Percentiles rank a stretch among this genome's conserved stretches.
phyloP scores from a whole-genome alignment of 768 basidiomycete genomes.

The Mycena maculata region DNA sequence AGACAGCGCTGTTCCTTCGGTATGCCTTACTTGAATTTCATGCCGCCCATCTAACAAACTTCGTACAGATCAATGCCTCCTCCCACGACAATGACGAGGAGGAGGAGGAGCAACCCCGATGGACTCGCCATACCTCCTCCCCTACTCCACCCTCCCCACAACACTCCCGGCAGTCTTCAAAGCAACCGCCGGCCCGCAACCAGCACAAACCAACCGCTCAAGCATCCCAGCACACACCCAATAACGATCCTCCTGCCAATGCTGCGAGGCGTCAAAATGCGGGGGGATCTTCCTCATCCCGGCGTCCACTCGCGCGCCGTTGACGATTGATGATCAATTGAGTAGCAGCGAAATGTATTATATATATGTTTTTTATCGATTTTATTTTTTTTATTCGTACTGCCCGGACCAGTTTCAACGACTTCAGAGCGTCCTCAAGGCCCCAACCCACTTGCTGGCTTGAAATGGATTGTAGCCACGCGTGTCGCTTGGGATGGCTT shows the following conservation, averaged over 20 bases:
- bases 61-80: not conserved
- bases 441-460: not conserved
- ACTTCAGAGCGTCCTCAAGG: not conserved
- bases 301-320: too few species aligned
- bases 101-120: not conserved
- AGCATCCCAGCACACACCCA: too few species aligned
- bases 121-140: not conserved
- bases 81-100: not conserved
- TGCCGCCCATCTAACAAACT: not conserved
- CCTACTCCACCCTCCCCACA: not conserved
- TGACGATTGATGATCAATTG: too few species aligned
- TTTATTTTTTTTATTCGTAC: too few species aligned
- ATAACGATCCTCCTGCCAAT: too few species aligned
- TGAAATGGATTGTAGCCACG: not conserved
- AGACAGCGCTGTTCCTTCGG: conserved; percentile 41
- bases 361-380: too few species aligned
- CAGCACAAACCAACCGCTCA: too few species aligned
- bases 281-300: too few species aligned
- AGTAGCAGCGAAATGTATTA: too few species aligned
- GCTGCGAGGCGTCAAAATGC: too few species aligned
- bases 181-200: too few species aligned
- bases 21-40: conserved; percentile 32
- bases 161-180: not conserved
- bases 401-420: not conserved
- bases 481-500: too few species aligned